These are phyloP conservation scores for Castanospermum australe DNA, from an alignment of 306 rosid genomes.

Conservation along the genomic window DNA sequence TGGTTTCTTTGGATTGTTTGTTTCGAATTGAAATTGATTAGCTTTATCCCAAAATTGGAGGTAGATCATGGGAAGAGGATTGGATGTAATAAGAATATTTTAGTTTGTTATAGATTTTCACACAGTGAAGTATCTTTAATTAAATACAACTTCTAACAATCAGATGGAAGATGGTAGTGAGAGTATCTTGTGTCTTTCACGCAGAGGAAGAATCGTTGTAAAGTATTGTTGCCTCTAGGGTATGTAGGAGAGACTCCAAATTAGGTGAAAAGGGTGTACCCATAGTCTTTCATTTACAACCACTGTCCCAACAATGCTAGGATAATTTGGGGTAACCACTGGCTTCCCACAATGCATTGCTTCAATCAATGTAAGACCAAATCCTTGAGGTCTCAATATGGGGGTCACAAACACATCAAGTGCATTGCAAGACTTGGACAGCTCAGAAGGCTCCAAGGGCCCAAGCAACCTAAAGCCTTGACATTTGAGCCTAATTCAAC, in stretches of 20 bases:
- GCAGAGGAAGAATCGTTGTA: constrained; percentile 17
- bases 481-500: not conserved
- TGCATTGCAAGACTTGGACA: constrained; percentile 26
- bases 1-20: no score
- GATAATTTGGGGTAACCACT: constrained; percentile 30
- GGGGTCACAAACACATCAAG: constrained; percentile 36
- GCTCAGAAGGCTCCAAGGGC: constrained; percentile 25
- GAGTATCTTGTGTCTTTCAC: not conserved
- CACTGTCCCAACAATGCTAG: constrained; percentile 31
- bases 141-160: not conserved
- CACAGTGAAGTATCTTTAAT: no score
- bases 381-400: constrained; percentile 37
- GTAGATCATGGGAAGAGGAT: no score
- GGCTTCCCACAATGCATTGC: constrained; percentile 25
- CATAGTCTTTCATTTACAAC: constrained; percentile 25
- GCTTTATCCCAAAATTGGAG: no score
- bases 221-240: constrained; percentile 30
- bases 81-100: no score
- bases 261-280: constrained; percentile 12
- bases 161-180: not conserved
- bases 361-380: constrained; percentile 32
- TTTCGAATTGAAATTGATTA: no score
- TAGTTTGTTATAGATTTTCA: no score
- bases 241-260: constrained; percentile 24
- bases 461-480: constrained; percentile 18